Base-by-base conservation (phyloP, 75 land plant species). In the Picea sitchensis region DNA sequence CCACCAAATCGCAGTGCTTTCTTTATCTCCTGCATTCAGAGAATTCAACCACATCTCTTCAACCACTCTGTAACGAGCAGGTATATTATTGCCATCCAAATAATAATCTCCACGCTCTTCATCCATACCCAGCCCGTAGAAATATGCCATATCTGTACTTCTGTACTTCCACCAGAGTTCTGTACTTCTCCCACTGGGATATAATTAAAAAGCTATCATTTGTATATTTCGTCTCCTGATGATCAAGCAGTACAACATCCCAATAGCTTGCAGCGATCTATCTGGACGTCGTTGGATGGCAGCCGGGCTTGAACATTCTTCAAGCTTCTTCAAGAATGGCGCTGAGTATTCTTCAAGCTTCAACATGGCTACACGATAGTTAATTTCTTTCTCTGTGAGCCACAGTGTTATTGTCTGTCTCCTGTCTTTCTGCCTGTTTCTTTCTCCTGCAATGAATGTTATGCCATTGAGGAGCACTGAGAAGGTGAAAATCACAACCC, bases 331-430 rank as follows among this genome's bases (percentile, higher is more conserved):
- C n/a, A n/a, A n/a, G n/a, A n/a, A n/a, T n/a, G n/a, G 36, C 71
- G 32, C 71, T 38, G 71, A 67, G 71, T 67, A 67, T 36, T 34
- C 71, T 34, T 67, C 71, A 67, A 67, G 72, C 72, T 68, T 68
- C 3, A 68, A 32, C 1, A 68, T 36, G 38, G 72, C 72, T 38
- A 68, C 36, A 5, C 21, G 34, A 44, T 20, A 68, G 15, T 34
- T 38, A 18, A n/a, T 68, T 68, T 68, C 47, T 36, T 68, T 68
- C 6, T 68, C 44, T 68, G 17, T 20, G 17, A 38, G 18, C 72
- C 47, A 68, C 36, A 68, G 18, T 68, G 34, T 32, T 7, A 34
- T 20, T 15, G 44, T 36, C 7, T 68, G n/a, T 1, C 5, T 14
- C 47, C 17, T 68, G 2, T 68, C 72, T 68, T 13, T 68, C 38